phyloP scores from a whole-genome alignment of 805 yeast species.

The Candida montana region DNA sequence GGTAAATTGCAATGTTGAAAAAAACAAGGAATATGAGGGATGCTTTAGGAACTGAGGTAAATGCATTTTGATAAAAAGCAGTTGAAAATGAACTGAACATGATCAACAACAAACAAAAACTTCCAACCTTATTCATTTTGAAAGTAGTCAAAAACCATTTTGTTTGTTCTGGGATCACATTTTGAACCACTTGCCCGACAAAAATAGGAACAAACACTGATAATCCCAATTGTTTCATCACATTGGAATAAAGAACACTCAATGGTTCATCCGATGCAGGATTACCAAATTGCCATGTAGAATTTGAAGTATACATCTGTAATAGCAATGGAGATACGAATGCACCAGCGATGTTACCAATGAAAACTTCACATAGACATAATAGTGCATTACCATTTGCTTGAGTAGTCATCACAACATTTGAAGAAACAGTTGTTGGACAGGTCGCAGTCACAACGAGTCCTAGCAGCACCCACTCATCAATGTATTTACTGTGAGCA shows the following conservation, averaged over 20 bases:
- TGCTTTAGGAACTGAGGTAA: slow-evolving; percentile 59
- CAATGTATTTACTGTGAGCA: slow-evolving; percentile 54
- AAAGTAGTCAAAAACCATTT: slow-evolving; percentile 55
- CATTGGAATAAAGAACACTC: slow-evolving; percentile 56
- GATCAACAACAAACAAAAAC: slow-evolving; percentile 71
- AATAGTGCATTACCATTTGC: slow-evolving; percentile 81
- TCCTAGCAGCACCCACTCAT: slow-evolving; percentile 76
- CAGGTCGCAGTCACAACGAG: slow-evolving; percentile 78
- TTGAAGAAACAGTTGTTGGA: slow-evolving; percentile 89
- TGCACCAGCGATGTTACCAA: slow-evolving; percentile 82
- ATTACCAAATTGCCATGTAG: slow-evolving; percentile 71
- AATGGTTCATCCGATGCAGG: slow-evolving; percentile 60
- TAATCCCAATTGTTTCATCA: slow-evolving; percentile 83
- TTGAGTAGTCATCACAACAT: slow-evolving; percentile 84
- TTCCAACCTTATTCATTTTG: slow-evolving; percentile 65
- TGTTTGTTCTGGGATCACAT: slow-evolving; percentile 58
- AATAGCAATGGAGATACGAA: slow-evolving; percentile 82
- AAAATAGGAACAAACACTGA: slow-evolving; percentile 79
- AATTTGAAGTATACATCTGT: slow-evolving; percentile 56
- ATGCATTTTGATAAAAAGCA: slow-evolving; percentile 79
- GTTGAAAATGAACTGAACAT: slow-evolving; percentile 81
- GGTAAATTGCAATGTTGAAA: slow-evolving; percentile 74
- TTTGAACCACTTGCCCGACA: slow-evolving; percentile 83
- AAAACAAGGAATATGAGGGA: slow-evolving; percentile 75
- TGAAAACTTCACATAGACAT: slow-evolving; percentile 77